A percentile compares a stretch with the other conserved stretches of the same genome.
These are phyloP conservation scores for Asterionellopsis glacialis DNA, from an alignment of 108 stramenopile genomes.

Conservation along the genomic window DNA sequence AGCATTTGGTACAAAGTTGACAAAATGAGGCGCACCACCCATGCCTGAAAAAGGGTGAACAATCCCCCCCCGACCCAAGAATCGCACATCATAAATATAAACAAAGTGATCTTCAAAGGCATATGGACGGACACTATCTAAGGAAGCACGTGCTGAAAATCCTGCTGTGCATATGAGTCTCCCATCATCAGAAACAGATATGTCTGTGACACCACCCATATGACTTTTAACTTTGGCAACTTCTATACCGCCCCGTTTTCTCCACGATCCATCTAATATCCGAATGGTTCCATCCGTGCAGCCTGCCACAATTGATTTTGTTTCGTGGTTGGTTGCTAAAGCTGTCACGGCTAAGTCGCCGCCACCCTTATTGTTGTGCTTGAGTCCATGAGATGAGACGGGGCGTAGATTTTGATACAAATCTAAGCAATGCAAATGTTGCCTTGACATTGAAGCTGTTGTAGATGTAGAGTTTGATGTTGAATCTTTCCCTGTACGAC, in stretches of 20 bases:
- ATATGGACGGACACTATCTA: constrained; percentile 33
- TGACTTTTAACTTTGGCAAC: constrained; percentile 61
- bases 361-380: constrained; percentile 15
- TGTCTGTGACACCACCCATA: constrained; percentile 55
- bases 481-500: neutral
- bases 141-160: constrained; percentile 35
- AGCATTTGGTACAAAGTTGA: constrained; percentile 55
- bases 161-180: constrained; percentile 78
- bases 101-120: constrained; percentile 67
- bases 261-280: constrained; percentile 59
- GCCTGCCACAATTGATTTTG: constrained; percentile 58
- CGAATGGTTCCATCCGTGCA: constrained; percentile 80
- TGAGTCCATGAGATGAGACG: constrained; percentile 56
- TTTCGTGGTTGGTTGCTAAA: constrained; percentile 44
- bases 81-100: constrained; percentile 72
- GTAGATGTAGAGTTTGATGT: neutral
- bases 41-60: constrained; percentile 55
- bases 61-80: constrained; percentile 72
- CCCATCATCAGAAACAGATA: constrained; percentile 59
- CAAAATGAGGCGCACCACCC: constrained; percentile 54
- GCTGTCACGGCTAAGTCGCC: constrained; percentile 48
- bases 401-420: constrained; percentile 61
- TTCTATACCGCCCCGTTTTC: constrained; percentile 34
- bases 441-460: neutral
- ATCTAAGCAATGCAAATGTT: constrained; percentile 64